These are phyloP conservation scores for Saxophila tyrrhenica DNA, from an alignment of 495 filamentous ascomycete species.

Conservation along the genomic window DNA sequence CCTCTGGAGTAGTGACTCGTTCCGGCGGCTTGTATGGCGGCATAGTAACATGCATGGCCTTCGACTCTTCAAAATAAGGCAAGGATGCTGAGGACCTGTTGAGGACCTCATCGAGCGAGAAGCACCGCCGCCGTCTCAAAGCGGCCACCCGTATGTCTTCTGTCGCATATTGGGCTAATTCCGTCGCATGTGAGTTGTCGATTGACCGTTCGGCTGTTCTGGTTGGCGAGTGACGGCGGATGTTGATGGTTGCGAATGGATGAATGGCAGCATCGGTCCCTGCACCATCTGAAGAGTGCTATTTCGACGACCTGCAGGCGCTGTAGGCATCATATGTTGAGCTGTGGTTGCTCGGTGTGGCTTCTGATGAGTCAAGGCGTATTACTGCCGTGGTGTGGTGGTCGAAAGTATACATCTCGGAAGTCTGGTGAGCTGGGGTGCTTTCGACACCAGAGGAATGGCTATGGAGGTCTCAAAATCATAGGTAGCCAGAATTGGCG, in stretches of 20 bases:
- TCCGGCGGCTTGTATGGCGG: conserved; percentile 13
- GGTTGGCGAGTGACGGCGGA: too few relatives aligned
- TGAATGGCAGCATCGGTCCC: too few relatives aligned
- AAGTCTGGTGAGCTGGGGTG: too few relatives aligned
- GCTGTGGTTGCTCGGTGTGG: conserved; percentile 31
- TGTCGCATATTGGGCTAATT: background rate
- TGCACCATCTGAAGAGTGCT: too few relatives aligned
- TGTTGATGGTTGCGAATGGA: too few relatives aligned
- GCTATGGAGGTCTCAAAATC: too few relatives aligned
- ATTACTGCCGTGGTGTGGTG: background rate
- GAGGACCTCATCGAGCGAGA: conserved; percentile 11
- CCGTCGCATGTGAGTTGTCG: background rate
- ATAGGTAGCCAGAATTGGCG: too few relatives aligned
- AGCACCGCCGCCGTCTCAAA: background rate
- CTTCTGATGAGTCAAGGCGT: conserved; percentile 27
- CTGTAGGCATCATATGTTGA: conserved; percentile 35
- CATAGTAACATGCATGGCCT: background rate
- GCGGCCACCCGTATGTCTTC: too few relatives aligned
- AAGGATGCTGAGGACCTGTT: background rate
- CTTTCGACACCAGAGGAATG: too few relatives aligned
- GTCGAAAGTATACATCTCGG: too few relatives aligned
- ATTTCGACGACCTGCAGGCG: background rate
- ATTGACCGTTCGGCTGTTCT: too few relatives aligned
- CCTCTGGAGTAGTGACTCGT: conserved; percentile 15
- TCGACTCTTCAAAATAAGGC: background rate